These are phyloP conservation scores for Chalara sp. DNA, from an alignment of 2,329 filamentous ascomycete species.

Conservation along the genomic window DNA sequence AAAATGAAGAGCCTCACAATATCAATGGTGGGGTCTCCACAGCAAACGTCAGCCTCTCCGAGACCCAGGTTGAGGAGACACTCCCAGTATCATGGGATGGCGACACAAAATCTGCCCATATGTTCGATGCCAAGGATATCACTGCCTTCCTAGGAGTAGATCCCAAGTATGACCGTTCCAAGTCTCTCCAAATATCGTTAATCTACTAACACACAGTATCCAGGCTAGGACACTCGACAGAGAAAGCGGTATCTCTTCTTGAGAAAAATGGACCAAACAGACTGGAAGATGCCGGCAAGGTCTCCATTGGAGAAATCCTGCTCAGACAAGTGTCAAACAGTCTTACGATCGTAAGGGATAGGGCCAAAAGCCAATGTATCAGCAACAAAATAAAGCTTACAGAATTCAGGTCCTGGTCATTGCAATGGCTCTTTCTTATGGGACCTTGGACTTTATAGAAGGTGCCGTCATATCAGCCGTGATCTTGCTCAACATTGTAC, in stretches of 20 bases:
- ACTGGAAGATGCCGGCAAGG: constrained; percentile 63
- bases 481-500: constrained; percentile 60
- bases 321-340: constrained; percentile 72
- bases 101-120: background rate
- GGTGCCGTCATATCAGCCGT: constrained; percentile 57
- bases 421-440: constrained; percentile 65
- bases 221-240: constrained; percentile 53
- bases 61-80: no score
- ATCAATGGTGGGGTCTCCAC: no score
- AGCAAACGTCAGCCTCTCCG: no score
- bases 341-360: constrained; percentile 52
- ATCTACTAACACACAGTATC: constrained; percentile 11
- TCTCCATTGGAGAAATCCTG: constrained; percentile 70
- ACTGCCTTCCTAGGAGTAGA: background rate
- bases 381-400: background rate
- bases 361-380: background rate
- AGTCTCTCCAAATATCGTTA: background rate
- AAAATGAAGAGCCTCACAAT: no score
- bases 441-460: constrained; percentile 58
- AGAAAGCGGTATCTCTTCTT: constrained; percentile 60
- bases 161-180: background rate
- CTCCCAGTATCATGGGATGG: background rate
- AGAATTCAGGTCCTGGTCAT: constrained; percentile 54
- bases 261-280: constrained; percentile 61
- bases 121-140: background rate